phyloP scores from a whole-genome alignment of 148 eudicot genomes.

The Nepenthes gracilis region DNA sequence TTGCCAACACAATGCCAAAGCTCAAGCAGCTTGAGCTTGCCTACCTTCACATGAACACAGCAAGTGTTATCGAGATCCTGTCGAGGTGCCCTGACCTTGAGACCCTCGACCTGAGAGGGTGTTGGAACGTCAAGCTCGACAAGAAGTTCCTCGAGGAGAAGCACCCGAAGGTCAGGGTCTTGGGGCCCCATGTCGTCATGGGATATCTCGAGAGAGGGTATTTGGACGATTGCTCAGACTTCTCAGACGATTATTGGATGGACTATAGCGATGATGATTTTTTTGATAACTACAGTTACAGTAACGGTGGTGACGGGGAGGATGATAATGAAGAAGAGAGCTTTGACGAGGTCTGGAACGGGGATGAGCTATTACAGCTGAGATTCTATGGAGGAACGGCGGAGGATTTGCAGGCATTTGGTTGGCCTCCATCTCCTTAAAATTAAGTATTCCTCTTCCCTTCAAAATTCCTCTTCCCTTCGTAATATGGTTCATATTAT shows the following conservation, averaged over 20 bases:
- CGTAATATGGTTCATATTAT: no score
- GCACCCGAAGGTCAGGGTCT: conserved; percentile 33
- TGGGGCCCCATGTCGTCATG: conserved; percentile 32
- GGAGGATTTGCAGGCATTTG: no score
- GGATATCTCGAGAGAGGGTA: neutral
- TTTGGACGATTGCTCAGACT: neutral
- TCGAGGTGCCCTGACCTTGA: conserved; percentile 34
- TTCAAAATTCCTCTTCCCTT: no score
- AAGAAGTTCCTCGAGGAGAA: conserved; percentile 29
- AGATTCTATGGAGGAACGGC: no score
- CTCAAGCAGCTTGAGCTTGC: conserved; percentile 70
- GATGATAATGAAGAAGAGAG: neutral
- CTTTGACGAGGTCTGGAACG: no score
- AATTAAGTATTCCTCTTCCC: no score
- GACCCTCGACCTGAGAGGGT: conserved; percentile 58
- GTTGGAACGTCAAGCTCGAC: conserved; percentile 66
- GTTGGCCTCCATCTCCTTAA: no score
- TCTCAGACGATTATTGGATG: conserved; percentile 1
- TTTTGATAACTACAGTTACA: neutral
- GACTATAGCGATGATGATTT: neutral
- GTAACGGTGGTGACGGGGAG: neutral
- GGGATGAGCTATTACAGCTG: no score
- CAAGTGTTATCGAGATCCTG: conserved; percentile 28
- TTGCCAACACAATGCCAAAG: conserved; percentile 65
- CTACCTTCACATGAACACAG: conserved; percentile 39